Evolutionary conservation across 768 basidiomycete species (phyloP), one percentile per base, ranked within the genome.

Genomic region (Suillus alpinus): DNA sequence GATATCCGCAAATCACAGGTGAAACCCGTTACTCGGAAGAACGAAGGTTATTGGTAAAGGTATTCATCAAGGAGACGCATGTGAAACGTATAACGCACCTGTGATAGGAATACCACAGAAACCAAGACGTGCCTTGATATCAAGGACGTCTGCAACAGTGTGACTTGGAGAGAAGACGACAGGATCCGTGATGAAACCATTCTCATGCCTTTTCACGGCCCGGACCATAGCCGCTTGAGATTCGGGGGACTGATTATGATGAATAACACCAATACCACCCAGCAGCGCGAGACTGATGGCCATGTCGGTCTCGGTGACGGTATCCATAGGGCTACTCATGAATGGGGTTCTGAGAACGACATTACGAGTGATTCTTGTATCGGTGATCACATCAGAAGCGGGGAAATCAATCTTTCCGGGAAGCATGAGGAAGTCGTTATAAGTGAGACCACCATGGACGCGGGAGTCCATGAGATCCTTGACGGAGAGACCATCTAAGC

Each of bases 251-350:
- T 94, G 92, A 75, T 98, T 99, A 77, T 99, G 95, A 74, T 99
- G 96, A 68, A 98, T 98, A 70, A 98, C 92, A 77, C 97, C 96
- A 63, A 98, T 91, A 58, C 96, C 97, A 53, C 97, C 97, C 59
- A 95, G 85, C 58, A 99, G 87, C 82, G 94, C 94, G 83, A 96
- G 87, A 55, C 88, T 80, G 71, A 96, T 94, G 34, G 93, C 94
- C 92, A 95, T 96, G 62, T 92, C 87, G 58, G 83, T 86, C 76
- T 98, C 97, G 1, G 97, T 98, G 67, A 98, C 97, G 49, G 97
- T 99, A 79, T 99, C 97, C 97, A 99, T 99, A 16, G 97, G 96
- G 56, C 93, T 95, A 73, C 94, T 96, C 80, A 98, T 81, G 78
- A 99, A 96, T 0, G 96, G 97, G 0, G 95, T 95, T 78, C 94